A percentile compares a stretch with the other conserved stretches of the same genome.
Evolutionary conservation across 805 yeast genomes (phyloP).

Genomic region (Candida easanensis): DNA sequence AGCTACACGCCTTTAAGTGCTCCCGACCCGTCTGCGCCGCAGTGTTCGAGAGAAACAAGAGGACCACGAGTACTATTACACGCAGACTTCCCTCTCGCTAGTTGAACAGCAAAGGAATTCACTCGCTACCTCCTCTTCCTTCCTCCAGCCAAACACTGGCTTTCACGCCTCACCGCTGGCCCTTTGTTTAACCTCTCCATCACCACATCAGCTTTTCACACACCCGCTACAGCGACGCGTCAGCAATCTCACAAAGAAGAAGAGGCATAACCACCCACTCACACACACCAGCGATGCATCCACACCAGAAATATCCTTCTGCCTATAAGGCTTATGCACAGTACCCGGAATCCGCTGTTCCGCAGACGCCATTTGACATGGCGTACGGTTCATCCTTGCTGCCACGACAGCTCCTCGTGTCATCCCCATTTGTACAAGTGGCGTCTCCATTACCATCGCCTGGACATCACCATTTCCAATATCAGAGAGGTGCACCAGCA

Average conservation of each 20-base stretch:
- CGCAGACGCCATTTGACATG: conserved; percentile 57
- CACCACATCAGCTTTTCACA: neutral
- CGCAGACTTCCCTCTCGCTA: no score
- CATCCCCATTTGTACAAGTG: conserved; percentile 53
- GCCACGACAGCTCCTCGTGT: conserved; percentile 58
- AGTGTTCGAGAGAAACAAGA: no score
- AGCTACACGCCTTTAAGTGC: no score
- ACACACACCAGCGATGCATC: conserved; percentile 10
- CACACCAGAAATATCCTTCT: conserved; percentile 25
- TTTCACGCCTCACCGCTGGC: no score
- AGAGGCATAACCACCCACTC: neutral
- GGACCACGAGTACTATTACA: no score
- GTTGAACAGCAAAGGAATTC: no score
- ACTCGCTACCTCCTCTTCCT: no score
- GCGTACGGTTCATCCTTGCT: conserved; percentile 58
- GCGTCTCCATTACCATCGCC: conserved; percentile 36
- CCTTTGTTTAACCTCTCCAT: no score
- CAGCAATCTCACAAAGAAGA: neutral
- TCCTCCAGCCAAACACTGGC: no score
- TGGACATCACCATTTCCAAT: conserved; percentile 17
- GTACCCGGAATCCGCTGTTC: conserved; percentile 26
- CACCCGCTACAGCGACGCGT: neutral
- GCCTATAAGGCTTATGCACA: conserved; percentile 15
- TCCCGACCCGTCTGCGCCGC: no score
- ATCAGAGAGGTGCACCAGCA: conserved; percentile 7